A percentile compares a stretch with the other conserved stretches of the same genome.
Conservation (phyloP, 176 grass and related monocot genomes). For the Musa troglodytarum region DNA sequence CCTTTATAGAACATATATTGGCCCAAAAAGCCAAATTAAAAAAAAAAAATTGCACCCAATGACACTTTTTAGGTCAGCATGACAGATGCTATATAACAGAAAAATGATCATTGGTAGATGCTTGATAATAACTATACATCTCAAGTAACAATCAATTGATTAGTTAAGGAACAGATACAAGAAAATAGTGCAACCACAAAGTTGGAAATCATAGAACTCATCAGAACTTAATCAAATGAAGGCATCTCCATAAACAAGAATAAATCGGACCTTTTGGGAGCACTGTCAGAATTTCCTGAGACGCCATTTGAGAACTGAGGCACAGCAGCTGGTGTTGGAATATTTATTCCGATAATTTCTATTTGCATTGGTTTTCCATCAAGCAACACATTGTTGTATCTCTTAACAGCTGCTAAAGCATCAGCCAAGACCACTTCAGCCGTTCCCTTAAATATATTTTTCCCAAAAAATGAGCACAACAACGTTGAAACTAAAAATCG, state of each 20-base stretch:
- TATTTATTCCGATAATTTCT: slow-evolving; percentile 79
- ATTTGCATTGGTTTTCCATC: slow-evolving; percentile 99
- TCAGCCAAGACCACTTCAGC: slow-evolving; percentile 83
- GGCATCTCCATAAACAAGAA: neutral
- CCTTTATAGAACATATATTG: no score
- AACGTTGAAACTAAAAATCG: neutral
- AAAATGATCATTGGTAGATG: no score
- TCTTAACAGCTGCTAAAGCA: slow-evolving; percentile 62
- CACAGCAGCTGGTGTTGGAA: slow-evolving; percentile 40
- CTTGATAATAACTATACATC: no score
- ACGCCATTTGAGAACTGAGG: slow-evolving; percentile 35
- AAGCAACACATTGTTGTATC: slow-evolving; percentile 94
- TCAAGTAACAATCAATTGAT: no score
- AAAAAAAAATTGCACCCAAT: no score
- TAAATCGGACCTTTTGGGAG: slow-evolving; percentile 48
- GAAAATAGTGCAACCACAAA: no score
- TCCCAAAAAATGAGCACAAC: neutral
- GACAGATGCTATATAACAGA: no score
- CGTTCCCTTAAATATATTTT: slow-evolving; percentile 45
- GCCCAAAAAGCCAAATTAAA: no score
- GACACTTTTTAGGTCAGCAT: no score
- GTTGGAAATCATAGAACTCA: no score
- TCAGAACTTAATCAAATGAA: neutral
- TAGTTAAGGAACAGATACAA: no score
- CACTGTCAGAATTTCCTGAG: slow-evolving; percentile 16